phyloP scores from a whole-genome alignment of 352 stramenopile species.

The Globisporangium paroecandrum region DNA sequence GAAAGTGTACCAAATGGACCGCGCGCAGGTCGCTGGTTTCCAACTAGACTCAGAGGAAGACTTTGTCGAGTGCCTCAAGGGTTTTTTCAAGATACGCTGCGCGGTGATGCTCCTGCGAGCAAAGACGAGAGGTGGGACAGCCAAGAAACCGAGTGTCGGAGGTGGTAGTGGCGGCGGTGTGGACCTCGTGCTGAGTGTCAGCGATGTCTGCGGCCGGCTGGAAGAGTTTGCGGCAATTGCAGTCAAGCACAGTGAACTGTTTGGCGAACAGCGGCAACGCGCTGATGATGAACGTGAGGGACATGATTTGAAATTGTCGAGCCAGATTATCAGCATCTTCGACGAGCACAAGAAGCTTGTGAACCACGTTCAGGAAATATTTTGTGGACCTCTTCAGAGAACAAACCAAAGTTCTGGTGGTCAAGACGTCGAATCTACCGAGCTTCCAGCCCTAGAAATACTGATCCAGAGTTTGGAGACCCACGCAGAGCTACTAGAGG shows the following conservation, averaged over 20 bases:
- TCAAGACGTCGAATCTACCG: neutral
- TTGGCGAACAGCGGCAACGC: neutral
- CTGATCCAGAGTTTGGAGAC: constrained; percentile 1
- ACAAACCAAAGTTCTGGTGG: neutral
- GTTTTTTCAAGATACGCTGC: constrained; percentile 34
- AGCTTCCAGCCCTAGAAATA: neutral
- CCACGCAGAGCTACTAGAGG: neutral
- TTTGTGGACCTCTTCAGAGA: neutral
- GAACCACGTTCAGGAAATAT: neutral
- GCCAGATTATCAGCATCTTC: neutral
- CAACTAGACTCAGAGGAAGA: constrained; percentile 31
- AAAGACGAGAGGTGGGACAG: too few relatives aligned
- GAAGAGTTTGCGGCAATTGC: constrained; percentile 26
- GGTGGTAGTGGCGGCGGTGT: neutral
- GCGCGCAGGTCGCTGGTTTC: constrained; percentile 22
- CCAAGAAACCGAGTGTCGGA: neutral
- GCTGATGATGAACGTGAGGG: neutral
- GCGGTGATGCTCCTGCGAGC: neutral
- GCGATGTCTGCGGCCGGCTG: constrained; percentile 25
- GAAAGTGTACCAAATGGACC: constrained; percentile 36
- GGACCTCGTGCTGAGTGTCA: constrained; percentile 16
- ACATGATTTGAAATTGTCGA: neutral
- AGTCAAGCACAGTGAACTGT: neutral
- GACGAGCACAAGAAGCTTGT: neutral
- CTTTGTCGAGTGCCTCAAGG: constrained; percentile 34